Conservation (phyloP, 768 basidiomycete genomes). For the Leccinum uliginosum region DNA sequence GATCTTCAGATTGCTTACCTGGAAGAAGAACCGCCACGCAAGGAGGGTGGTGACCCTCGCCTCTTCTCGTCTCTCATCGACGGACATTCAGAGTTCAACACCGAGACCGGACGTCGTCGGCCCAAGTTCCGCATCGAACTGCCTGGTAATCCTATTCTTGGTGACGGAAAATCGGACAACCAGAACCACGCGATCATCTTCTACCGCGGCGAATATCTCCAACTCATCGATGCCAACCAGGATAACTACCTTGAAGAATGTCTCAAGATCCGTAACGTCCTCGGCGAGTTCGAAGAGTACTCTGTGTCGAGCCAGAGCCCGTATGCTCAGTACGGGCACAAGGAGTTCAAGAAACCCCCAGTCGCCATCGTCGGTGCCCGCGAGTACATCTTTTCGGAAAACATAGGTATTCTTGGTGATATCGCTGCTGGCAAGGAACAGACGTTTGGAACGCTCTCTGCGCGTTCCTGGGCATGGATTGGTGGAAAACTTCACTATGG, state of each 20-base stretch:
- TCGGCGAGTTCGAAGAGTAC: slow-evolving; percentile 97
- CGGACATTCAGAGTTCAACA: slow-evolving; percentile 93
- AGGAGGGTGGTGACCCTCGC: slow-evolving; percentile 92
- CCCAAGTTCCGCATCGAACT: slow-evolving; percentile 99
- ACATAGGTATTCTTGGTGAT: slow-evolving; percentile 98
- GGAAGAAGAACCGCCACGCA: slow-evolving; percentile 90
- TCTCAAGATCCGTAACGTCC: slow-evolving; percentile 97
- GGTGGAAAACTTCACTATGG: slow-evolving; percentile 99
- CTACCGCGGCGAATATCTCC: slow-evolving; percentile 98
- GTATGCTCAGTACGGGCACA: slow-evolving; percentile 84
- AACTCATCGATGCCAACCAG: slow-evolving; percentile 99
- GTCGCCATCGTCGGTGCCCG: slow-evolving; percentile 98
- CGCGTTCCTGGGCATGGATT: slow-evolving; percentile 93
- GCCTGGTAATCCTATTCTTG: slow-evolving; percentile 97
- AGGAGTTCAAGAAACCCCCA: slow-evolving; percentile 83
- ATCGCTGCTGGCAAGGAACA: slow-evolving; percentile 99
- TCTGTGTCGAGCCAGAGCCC: slow-evolving; percentile 81
- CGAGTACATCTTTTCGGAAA: slow-evolving; percentile 99
- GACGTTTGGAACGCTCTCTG: slow-evolving; percentile 97
- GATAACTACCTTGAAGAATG: slow-evolving; percentile 99
- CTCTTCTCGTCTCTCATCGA: slow-evolving; percentile 97
- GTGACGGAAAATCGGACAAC: slow-evolving; percentile 99
- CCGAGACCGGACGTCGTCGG: slow-evolving; percentile 80
- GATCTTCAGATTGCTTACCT: slow-evolving; percentile 98
- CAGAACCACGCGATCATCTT: slow-evolving; percentile 99